phyloP scores from a whole-genome alignment of 2,329 filamentous ascomycete genomes.

The Fusarium sp. region DNA sequence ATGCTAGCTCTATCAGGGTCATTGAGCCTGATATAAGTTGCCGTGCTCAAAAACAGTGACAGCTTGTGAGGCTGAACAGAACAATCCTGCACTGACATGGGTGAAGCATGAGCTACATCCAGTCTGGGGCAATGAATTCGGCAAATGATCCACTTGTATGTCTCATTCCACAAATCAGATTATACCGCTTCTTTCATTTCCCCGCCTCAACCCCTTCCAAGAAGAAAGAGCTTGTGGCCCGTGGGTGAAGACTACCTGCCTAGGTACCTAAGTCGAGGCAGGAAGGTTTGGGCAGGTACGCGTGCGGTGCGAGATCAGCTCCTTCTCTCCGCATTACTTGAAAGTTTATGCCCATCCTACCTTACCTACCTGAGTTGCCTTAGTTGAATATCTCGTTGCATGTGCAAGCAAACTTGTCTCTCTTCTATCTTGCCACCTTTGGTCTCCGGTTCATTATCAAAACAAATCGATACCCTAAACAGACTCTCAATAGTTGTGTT shows the following conservation, averaged over 20 bases:
- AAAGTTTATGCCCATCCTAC: slow-evolving; percentile 3
- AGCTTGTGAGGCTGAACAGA: slow-evolving; percentile 23
- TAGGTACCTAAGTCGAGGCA: slow-evolving; percentile 11
- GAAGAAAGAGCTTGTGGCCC: slow-evolving; percentile 24
- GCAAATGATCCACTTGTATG: not conserved
- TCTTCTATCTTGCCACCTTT: not conserved
- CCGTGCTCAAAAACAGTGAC: slow-evolving; percentile 2
- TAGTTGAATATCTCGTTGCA: slow-evolving; percentile 4
- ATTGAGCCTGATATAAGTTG: not conserved
- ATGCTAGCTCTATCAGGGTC: not conserved
- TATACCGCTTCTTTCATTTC: slow-evolving; percentile 20
- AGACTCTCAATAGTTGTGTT: not conserved
- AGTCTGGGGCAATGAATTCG: slow-evolving; percentile 21
- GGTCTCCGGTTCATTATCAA: not conserved
- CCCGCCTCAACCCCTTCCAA: slow-evolving; percentile 26
- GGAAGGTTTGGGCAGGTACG: slow-evolving; percentile 31
- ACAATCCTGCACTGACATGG: slow-evolving; percentile 2
- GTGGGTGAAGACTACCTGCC: not conserved
- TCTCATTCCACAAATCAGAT: slow-evolving; percentile 27
- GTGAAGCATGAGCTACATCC: slow-evolving; percentile 12
- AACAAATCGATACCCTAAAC: not conserved
- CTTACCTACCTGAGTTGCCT: not conserved
- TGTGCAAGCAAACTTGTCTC: slow-evolving; percentile 24
- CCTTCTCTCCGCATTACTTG: slow-evolving; percentile 28
- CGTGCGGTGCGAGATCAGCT: slow-evolving; percentile 15